These are phyloP conservation scores for Chloris gayana DNA, from an alignment of 176 grass and related monocot genomes.

Conservation along the genomic window DNA sequence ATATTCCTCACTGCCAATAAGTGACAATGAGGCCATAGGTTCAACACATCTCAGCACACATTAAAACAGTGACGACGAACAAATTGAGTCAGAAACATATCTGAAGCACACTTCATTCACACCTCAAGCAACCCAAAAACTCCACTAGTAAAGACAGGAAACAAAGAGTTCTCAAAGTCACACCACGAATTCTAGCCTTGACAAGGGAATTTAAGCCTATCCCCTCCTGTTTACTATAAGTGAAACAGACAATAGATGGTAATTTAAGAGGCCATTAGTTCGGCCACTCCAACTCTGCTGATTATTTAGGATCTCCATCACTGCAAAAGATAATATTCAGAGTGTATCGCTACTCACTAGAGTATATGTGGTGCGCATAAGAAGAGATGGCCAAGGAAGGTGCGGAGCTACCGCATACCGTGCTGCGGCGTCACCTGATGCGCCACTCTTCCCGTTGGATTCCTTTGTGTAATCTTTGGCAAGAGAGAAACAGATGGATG, in stretches of 20 bases:
- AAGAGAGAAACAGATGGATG: not conserved
- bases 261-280: not conserved
- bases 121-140: not conserved
- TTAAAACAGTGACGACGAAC: too few relatives aligned
- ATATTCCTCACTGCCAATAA: too few relatives aligned
- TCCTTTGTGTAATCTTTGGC: conserved; percentile 13
- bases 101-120: not conserved
- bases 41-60: too few relatives aligned
- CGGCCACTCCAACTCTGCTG: not conserved
- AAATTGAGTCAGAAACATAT: too few relatives aligned
- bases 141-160: not conserved
- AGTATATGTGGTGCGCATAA: not conserved
- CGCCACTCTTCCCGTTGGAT: not conserved
- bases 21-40: too few relatives aligned
- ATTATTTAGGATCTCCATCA: conserved; percentile 12
- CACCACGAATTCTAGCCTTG: not conserved
- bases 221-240: not conserved
- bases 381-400: not conserved
- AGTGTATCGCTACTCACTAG: conserved; percentile 9
- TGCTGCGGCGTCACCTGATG: not conserved
- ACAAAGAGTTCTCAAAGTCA: not conserved
- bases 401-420: conserved; percentile 6
- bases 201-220: not conserved
- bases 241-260: not conserved
- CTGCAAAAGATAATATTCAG: not conserved